These are phyloP conservation scores for Trypanosoma mega DNA, from an alignment of 208 protist genomes.

Conservation along the genomic window DNA sequence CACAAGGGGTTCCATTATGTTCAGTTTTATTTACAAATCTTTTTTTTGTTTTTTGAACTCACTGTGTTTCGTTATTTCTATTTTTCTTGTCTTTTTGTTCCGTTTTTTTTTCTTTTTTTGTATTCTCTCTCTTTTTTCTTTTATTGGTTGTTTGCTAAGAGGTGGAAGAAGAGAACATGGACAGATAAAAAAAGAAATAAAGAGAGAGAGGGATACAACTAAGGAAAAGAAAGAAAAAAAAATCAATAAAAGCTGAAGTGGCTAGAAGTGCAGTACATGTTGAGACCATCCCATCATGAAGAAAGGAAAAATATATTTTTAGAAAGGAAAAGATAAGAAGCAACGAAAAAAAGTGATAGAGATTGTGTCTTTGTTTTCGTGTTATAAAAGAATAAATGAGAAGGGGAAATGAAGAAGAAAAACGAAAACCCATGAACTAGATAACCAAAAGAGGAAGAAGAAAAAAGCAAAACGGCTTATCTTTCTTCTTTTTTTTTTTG, in stretches of 20 bases:
- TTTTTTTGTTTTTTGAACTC: too few species aligned
- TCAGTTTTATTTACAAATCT: slow-evolving; percentile 16
- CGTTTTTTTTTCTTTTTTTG: too few species aligned
- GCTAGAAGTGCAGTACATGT: neutral
- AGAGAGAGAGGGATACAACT: slow-evolving; percentile 4
- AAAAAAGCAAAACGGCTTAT: neutral
- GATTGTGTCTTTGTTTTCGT: neutral
- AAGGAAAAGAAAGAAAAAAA: neutral
- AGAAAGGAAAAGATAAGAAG: neutral
- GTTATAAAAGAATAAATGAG: too few species aligned
- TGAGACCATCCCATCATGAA: too few species aligned
- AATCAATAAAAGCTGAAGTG: neutral
- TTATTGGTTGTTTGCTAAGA: too few species aligned
- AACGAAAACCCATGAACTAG: too few species aligned
- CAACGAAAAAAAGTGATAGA: neutral
- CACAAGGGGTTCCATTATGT: slow-evolving; percentile 1
- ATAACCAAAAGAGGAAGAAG: too few species aligned
- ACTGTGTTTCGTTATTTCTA: too few species aligned
- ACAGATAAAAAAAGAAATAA: slow-evolving; percentile 17
- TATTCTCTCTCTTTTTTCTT: too few species aligned
- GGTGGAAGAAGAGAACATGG: too few species aligned
- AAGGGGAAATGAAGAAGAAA: neutral
- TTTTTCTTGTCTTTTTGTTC: too few species aligned
- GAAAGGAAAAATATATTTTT: too few species aligned
- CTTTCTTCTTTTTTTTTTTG: slow-evolving; percentile 14